Evolutionary conservation across 1,139 yeast genomes (phyloP), one percentile per base, ranked within the genome.

Genomic region (Debaryomyces subglobosus): DNA sequence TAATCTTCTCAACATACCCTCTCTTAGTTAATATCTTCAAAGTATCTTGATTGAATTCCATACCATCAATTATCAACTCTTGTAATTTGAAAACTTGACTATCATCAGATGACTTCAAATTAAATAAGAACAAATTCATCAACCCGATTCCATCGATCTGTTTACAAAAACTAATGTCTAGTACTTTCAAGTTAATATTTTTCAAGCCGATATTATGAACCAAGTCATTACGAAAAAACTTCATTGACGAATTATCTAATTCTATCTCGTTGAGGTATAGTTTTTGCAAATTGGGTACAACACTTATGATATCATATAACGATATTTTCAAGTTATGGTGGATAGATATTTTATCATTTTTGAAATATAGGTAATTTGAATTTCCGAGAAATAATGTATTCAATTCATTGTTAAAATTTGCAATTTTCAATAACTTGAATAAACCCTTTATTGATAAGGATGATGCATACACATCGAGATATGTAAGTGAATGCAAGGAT

Each of bases 91-190:
- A 54, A 39, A 21, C 43, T 39, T 12, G 35, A 33, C 24, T 39
- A n/a, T 33, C 27, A 8, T 30, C 32, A n/a, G 43, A 38, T 6
- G 46, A 39, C 2, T 39, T 33, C 12, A 20, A 30, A 16, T 40
- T 44, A 30, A 48, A 46, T 16, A 53, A 50, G 25, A 73, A 64
- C 13, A 74, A 54, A 46, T 64, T 67, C 48, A 75, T 63, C n/a
- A 75, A 57, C 1, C 78, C 78, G 20, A 70, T 63, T 0, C 80
- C 80, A 46, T 70, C 71, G 4, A 75, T 58, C 39, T 57, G 62
- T 3, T 48, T 50, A 49, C 74, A 71, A 49, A 71, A 74, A 49
- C 79, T 71, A 10, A 75, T 50, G 51, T 75, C 79, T 18, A 75
- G 54, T 2, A 59, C 44, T 12, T 57, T 55, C 25, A 73, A 58